Evolutionary conservation across 2,329 filamentous ascomycete genomes (phyloP), one percentile per base, ranked within the genome.

Genomic region (Xylariaceae sp.): DNA sequence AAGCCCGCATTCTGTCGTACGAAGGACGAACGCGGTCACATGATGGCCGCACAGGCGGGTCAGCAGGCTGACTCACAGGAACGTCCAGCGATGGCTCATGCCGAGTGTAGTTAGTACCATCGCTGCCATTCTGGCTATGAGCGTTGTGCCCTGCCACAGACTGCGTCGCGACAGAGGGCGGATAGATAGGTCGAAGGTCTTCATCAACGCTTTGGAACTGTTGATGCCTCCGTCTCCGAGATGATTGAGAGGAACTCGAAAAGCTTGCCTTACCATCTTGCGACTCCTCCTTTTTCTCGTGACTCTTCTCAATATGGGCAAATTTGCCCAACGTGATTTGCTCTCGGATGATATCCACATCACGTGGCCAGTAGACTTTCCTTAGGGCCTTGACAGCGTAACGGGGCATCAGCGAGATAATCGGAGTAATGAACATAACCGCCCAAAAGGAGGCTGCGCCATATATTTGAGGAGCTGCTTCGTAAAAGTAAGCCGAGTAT

Each of bases 341-440:
- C 65, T 98, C 93, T 36, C 93, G 88, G 57, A 98, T 83, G 50
- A 98, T 95, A 62, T 98, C 93, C 44, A 96, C 83, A 57, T 98
- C 93, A 52, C 85, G 84, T 3, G 93, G 93, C 64, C 85, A 87
- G 68, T 89, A 97, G 41, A 95, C 86, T 68, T 98, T 98, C 64
- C 97, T 93, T 37, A 93, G 67, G 24, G 83, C 74, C 68, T 98
- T 98, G 69, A 87, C 75, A 36, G 80, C 78, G 63, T 97, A 95
- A 19, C 93, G 83, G 9, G 93, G 93, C 44, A 95, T 81, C 38
- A 98, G 69, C 64, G 87, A 91, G 42, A 95, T 78, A 49, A 89
- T 76, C 1, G 89, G 80, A 2, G 87, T 89, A 42, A 96, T 69
- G 37, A 93, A 72, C 41, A 88, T 80, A 36, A 88, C 74, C 15